A percentile compares a stretch with the other conserved stretches of the same genome.
These are phyloP conservation scores for Chrysanthemum makinoi DNA, from an alignment of 129 eudicot species.

Conservation along the genomic window DNA sequence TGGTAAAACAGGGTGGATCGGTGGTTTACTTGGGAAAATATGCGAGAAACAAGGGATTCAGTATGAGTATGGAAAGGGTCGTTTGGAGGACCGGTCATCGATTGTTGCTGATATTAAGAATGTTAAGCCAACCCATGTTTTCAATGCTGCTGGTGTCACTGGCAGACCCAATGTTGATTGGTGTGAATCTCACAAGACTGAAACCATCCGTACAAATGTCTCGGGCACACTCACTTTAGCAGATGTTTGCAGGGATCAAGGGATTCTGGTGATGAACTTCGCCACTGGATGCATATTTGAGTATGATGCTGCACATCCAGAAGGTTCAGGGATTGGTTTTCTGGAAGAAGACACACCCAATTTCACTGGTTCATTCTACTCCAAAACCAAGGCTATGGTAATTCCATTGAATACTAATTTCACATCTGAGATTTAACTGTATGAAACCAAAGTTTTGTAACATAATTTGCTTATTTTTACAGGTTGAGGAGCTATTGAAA, in stretches of 20 bases:
- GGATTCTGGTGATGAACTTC: constrained; percentile 74
- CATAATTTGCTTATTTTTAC: not conserved
- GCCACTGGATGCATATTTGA: constrained; percentile 99
- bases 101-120: constrained; percentile 61
- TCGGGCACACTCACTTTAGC: constrained; percentile 86
- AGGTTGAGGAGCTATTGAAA: constrained; percentile 88
- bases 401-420: constrained; percentile 3
- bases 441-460: not conserved
- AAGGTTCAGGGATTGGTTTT: constrained; percentile 91
- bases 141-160: constrained; percentile 97
- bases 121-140: constrained; percentile 89
- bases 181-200: constrained; percentile 91
- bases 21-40: constrained; percentile 85
- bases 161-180: constrained; percentile 99
- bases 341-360: constrained; percentile 94
- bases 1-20: constrained; percentile 96
- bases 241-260: constrained; percentile 77
- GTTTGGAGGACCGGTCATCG: constrained; percentile 67
- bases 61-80: constrained; percentile 87
- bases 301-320: constrained; percentile 79
- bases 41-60: constrained; percentile 89
- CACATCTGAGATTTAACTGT: not conserved
- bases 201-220: constrained; percentile 87
- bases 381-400: constrained; percentile 99
- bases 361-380: constrained; percentile 90